Evolutionary conservation across 306 rosid species (phyloP), one percentile per base, ranked within the genome.

Genomic region (Sphenostylis stenocarpa): DNA sequence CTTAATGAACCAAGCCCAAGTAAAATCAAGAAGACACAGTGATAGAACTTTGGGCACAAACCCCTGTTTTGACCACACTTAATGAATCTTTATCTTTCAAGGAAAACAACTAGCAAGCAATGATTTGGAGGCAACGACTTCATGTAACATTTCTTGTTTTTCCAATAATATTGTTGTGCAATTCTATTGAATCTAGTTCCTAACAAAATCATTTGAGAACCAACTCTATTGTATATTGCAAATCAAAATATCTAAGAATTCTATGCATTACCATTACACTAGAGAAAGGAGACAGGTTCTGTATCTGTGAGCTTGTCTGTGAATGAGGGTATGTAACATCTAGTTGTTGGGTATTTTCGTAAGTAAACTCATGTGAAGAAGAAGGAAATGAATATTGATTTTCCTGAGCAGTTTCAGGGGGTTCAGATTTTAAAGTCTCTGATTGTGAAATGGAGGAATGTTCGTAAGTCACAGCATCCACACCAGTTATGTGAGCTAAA

Each of bases 271-370:
- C 98, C 99, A 92, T 91, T 41, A 90, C 94, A 76, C 84, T 91
- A 23, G 96, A 86, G 86, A 93, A 91, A 12, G 93, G 82, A 75
- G 91, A 84, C 56, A 87, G 87, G 78, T 91, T 88, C 86, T 91
- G 99, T 85, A 87, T 88, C 82, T 89, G 97, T n/a, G 93, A 76
- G 82, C 87, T 90, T 29, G 87, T 72, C 83, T 91, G 97, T 48
- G 85, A 85, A 78, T 93, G 98, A 78, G 88, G 80, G 82, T 83
- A 91, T n/a, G 90, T 26, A 29, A 62, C 78, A 73, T 86, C 93
- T 80, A 81, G 56, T 72, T 88, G 98, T 62, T 88, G 97, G 69
- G 88, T 67, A 68, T 72, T 86, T 75, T 91, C 98, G 38, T 89
- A 96, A 36, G 87, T 55, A 90, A 86, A 93, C 75, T 86, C 94